Evolutionary conservation across 768 basidiomycete species (phyloP).

Genomic region (Mycena capillaripes): DNA sequence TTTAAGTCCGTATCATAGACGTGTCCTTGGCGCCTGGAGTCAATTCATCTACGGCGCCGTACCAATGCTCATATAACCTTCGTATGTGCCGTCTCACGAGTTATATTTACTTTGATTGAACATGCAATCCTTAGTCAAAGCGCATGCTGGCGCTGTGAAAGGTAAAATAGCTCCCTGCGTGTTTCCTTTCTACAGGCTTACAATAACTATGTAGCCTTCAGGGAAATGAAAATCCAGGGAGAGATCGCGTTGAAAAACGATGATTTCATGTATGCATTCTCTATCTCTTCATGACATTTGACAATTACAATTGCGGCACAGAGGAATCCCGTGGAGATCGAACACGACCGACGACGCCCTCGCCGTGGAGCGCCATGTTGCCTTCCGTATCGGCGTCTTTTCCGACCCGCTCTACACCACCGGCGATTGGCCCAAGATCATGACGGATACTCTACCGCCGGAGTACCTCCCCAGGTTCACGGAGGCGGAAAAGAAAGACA

Average conservation of each 20-base stretch:
- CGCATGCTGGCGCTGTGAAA: constrained; percentile 66
- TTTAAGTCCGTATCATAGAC: constrained; percentile 42
- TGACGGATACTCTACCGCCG: constrained; percentile 63
- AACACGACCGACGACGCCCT: constrained; percentile 59
- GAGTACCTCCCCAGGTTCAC: constrained; percentile 64
- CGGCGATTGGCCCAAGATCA: constrained; percentile 66
- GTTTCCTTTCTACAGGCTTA: neutral
- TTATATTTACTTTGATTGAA: neutral
- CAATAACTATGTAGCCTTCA: constrained; percentile 50
- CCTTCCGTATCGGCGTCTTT: constrained; percentile 65
- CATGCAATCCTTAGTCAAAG: constrained; percentile 50
- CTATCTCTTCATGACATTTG: neutral
- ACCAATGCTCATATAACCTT: constrained; percentile 60
- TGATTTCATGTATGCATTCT: constrained; percentile 57
- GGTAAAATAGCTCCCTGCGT: constrained; percentile 43
- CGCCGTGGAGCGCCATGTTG: constrained; percentile 63
- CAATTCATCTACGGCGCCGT: constrained; percentile 59
- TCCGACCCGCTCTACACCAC: constrained; percentile 64
- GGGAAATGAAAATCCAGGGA: constrained; percentile 62
- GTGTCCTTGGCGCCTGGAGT: constrained; percentile 56
- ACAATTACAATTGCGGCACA: constrained; percentile 29
- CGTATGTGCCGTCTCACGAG: constrained; percentile 43
- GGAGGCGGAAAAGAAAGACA: constrained; percentile 57
- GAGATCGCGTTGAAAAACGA: constrained; percentile 70
- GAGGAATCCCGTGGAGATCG: constrained; percentile 61